These are phyloP conservation scores for Trichosanthes cucumerina DNA, from an alignment of 306 rosid genomes.

Conservation along the genomic window DNA sequence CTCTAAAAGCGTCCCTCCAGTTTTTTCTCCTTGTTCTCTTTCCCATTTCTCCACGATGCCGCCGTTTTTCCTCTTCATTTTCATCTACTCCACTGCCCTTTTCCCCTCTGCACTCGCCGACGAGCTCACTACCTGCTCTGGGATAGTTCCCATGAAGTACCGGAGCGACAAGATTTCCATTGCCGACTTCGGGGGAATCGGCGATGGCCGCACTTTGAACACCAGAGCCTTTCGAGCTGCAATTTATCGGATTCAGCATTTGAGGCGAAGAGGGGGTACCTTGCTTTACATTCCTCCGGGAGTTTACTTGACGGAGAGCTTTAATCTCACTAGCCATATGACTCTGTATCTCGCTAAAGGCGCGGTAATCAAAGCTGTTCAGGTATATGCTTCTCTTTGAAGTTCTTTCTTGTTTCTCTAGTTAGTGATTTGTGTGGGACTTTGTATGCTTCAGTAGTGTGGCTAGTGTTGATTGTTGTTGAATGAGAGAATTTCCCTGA, in stretches of 20 bases:
- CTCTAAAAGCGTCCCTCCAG: not conserved
- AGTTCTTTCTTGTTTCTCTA: not conserved
- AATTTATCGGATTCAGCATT: slow-evolving; percentile 50
- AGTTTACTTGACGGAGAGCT: slow-evolving; percentile 59
- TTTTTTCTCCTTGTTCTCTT: not conserved
- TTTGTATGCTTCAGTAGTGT: too few relatives aligned
- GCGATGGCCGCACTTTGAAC: slow-evolving; percentile 66
- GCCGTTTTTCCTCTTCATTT: slow-evolving; percentile 12
- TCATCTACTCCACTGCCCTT: slow-evolving; percentile 14
- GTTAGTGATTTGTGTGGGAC: not conserved
- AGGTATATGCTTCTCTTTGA: slow-evolving; percentile 26
- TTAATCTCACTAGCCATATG: slow-evolving; percentile 74
- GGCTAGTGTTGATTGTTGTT: not conserved
- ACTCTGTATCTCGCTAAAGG: slow-evolving; percentile 71
- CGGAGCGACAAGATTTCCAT: slow-evolving; percentile 61
- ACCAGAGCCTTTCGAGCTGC: slow-evolving; percentile 70
- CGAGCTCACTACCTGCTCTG: slow-evolving; percentile 45
- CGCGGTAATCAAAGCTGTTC: slow-evolving; percentile 67
- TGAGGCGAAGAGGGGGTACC: slow-evolving; percentile 58
- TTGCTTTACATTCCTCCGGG: slow-evolving; percentile 73
- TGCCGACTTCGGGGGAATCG: slow-evolving; percentile 59
- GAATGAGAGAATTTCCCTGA: not conserved
- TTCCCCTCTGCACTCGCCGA: slow-evolving; percentile 1
- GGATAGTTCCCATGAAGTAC: slow-evolving; percentile 40
- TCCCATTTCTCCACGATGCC: slow-evolving; percentile 15